Evolutionary conservation across 1,284 basidiomycete species (phyloP).

Genomic region (Papiliotrema nemorosa): DNA sequence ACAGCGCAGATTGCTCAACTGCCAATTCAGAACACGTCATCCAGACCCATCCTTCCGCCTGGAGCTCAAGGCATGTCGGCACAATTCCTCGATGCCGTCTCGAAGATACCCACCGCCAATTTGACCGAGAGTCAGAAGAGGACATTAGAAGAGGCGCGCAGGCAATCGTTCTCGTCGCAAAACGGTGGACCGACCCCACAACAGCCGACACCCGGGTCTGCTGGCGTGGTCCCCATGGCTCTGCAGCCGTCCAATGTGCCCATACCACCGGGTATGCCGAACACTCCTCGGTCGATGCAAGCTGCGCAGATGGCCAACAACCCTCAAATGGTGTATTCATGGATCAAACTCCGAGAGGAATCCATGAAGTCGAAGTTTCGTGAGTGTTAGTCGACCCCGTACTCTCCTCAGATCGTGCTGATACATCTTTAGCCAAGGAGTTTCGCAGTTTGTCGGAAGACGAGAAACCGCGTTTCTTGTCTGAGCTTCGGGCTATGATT

Average conservation of each 20-base stretch:
- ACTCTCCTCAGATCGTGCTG: neutral
- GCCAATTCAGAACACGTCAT: neutral
- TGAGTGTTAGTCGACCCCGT: neutral
- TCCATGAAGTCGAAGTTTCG: conserved; percentile 8
- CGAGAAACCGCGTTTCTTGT: conserved; percentile 7
- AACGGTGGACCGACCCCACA: neutral
- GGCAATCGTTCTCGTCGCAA: neutral
- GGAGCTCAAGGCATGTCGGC: conserved; percentile 9
- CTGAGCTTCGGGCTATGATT: conserved; percentile 10
- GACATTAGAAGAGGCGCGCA: conserved; percentile 23
- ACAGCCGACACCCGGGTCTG: neutral
- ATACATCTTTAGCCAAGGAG: conserved; percentile 2
- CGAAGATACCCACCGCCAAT: conserved; percentile 4
- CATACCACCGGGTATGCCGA: no score
- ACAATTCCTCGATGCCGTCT: conserved; percentile 16
- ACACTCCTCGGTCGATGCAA: neutral
- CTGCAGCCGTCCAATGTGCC: no score
- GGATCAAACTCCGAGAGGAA: conserved; percentile 12
- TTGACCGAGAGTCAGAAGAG: conserved; percentile 23
- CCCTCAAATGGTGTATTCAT: conserved; percentile 4
- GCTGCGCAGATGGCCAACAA: conserved; percentile 3
- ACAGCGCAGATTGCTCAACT: conserved; percentile 5
- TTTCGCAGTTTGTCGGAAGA: conserved; percentile 4
- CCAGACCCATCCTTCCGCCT: neutral
- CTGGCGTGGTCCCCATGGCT: neutral